Evolutionary conservation across 306 rosid species (phyloP).

Genomic region (Echinosophora koreensis): DNA sequence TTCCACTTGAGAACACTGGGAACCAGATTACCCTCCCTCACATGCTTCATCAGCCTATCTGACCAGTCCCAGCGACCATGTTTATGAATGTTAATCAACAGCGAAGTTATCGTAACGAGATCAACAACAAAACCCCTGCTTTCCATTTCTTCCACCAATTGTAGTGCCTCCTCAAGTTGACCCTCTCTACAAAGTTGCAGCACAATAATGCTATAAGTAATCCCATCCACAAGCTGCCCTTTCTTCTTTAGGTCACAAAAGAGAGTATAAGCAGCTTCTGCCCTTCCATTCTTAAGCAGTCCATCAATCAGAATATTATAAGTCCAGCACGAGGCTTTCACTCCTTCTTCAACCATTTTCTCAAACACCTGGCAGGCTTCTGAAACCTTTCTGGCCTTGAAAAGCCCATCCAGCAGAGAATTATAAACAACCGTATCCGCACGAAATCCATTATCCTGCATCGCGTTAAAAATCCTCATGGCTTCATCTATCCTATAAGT

Average conservation of each 20-base stretch:
- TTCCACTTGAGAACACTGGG: slow-evolving; percentile 82
- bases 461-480: slow-evolving; percentile 62
- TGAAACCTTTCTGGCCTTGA: slow-evolving; percentile 72
- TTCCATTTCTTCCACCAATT: slow-evolving; percentile 94
- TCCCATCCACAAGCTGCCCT: slow-evolving; percentile 83
- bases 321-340: slow-evolving; percentile 74
- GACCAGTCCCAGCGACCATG: slow-evolving; percentile 84
- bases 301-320: slow-evolving; percentile 86
- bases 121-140: slow-evolving; percentile 80
- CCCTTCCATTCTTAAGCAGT: slow-evolving; percentile 79
- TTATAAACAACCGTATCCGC: slow-evolving; percentile 72
- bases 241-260: slow-evolving; percentile 89
- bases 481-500: slow-evolving; percentile 72
- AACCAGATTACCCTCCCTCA: slow-evolving; percentile 76
- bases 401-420: slow-evolving; percentile 73
- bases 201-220: slow-evolving; percentile 82
- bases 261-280: slow-evolving; percentile 78
- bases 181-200: slow-evolving; percentile 84
- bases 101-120: slow-evolving; percentile 76
- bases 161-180: slow-evolving; percentile 72
- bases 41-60: slow-evolving; percentile 83
- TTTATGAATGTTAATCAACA: slow-evolving; percentile 71
- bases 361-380: slow-evolving; percentile 86
- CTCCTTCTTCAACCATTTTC: slow-evolving; percentile 84
- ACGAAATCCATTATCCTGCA: slow-evolving; percentile 68